Evolutionary conservation across 2,329 filamentous ascomycete genomes (phyloP), one percentile per base, ranked within the genome.

Genomic region (Dactylella cylindrospora): DNA sequence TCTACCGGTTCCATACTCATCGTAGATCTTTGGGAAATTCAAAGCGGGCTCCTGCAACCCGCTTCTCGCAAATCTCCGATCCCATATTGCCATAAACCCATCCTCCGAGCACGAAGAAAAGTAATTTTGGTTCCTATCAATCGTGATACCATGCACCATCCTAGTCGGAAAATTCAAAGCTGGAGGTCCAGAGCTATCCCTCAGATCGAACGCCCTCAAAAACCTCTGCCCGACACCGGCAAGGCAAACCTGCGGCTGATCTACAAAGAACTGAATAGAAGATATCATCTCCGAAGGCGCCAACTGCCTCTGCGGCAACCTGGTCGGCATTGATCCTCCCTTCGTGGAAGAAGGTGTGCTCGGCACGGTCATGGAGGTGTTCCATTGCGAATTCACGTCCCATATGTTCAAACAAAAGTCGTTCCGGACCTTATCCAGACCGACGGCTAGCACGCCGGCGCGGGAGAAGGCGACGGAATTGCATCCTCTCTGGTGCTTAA

Each of bases 381-480:
- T 79, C 40, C 82, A 76, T 31, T 81, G 69, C 64, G 71, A 80
- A 67, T 81, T 84, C 50, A 90, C 78, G 71, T 94, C 87, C 80
- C 87, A 93, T 23, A 93, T 84, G 68, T 91, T 88, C 41, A 94
- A 77, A 68, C 86, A 90, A 65, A 85, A 82, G 70, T 93, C 88
- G 72, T 88, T 90, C 25, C 88, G 81, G 19, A 90, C 87, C 67
- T 86, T 80, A 68, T 93, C 88, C 45, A 93, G 76, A 1, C 86
- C 88, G 22, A 90, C 86, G 7, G 88, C 88, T 45, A 94, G 75
- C 52, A 86, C 77, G 13, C 85, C 84, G 3, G 77, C 78, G 2
- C 81, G 83, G 69, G 84, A 91, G 74, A 93, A 90, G 2, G 87
- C 84, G 32, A 93, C 86, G 0, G 87, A 86, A 68, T 91, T 88